phyloP scores from a whole-genome alignment of 768 basidiomycete genomes.

The Hydnomerulius pinastri region DNA sequence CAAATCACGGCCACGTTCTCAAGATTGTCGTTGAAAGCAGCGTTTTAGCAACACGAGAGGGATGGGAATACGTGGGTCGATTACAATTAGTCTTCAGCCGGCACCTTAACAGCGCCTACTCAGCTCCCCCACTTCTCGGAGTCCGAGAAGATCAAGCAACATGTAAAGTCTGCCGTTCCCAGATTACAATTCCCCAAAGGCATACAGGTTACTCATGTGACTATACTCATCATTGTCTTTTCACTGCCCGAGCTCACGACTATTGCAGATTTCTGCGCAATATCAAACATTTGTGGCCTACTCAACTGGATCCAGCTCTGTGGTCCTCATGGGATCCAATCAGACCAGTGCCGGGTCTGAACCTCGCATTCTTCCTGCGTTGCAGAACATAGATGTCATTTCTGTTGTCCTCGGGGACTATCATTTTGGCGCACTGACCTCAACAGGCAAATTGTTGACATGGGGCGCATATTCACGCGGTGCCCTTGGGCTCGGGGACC shows the following conservation, averaged over 20 bases:
- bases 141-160: constrained; percentile 46
- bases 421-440: constrained; percentile 85
- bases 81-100: neutral
- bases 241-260: constrained; percentile 3
- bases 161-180: constrained; percentile 44
- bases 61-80: constrained; percentile 76
- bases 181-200: constrained; percentile 41
- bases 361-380: constrained; percentile 67
- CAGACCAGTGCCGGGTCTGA: constrained; percentile 41
- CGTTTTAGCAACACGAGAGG: constrained; percentile 39
- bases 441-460: constrained; percentile 71
- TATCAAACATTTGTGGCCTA: constrained; percentile 83
- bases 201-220: constrained; percentile 78
- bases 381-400: constrained; percentile 80
- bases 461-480: constrained; percentile 81
- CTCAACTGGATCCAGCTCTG: constrained; percentile 67
- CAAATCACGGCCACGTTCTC: constrained; percentile 76
- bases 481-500: constrained; percentile 86
- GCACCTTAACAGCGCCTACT: constrained; percentile 1
- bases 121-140: constrained; percentile 80
- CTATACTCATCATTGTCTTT: constrained; percentile 21
- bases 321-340: constrained; percentile 70
- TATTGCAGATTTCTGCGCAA: constrained; percentile 76
- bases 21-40: constrained; percentile 51
- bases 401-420: constrained; percentile 92